phyloP scores from a whole-genome alignment of 2,329 filamentous ascomycete genomes.

The Zasmidium citrigriseum region DNA sequence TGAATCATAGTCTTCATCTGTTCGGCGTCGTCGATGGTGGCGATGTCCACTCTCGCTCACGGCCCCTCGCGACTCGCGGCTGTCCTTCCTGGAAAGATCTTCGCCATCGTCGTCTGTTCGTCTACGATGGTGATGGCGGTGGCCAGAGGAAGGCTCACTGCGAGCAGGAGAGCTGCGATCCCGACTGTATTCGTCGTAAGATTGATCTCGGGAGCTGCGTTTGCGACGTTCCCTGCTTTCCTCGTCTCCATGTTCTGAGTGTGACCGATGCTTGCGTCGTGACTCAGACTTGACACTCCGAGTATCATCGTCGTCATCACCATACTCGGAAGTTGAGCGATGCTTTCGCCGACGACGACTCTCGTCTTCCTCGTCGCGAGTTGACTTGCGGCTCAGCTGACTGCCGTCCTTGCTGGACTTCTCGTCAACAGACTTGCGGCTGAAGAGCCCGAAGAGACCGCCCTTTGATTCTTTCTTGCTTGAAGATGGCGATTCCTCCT shows the following conservation, averaged over 20 bases:
- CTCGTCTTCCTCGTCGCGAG: constrained; percentile 41
- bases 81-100: constrained; percentile 19
- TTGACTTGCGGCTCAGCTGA: constrained; percentile 20
- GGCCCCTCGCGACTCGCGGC: constrained; percentile 16
- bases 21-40: constrained; percentile 24
- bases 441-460: constrained; percentile 49
- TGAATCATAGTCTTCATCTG: constrained; percentile 25
- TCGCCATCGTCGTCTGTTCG: constrained; percentile 28
- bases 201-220: constrained; percentile 19
- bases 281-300: constrained; percentile 28
- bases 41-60: constrained; percentile 22
- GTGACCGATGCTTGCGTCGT: constrained; percentile 17
- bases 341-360: constrained; percentile 47
- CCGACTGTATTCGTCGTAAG: constrained; percentile 21
- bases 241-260: constrained; percentile 22
- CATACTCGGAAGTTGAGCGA: constrained; percentile 39
- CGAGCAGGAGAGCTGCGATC: constrained; percentile 13
- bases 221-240: constrained; percentile 27
- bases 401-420: constrained; percentile 32
- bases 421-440: constrained; percentile 45
- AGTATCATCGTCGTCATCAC: constrained; percentile 21
- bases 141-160: constrained; percentile 22
- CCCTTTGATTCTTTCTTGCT: constrained; percentile 47
- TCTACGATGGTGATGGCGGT: constrained; percentile 27
- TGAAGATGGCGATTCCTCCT: constrained; percentile 35